Evolutionary conservation across 495 filamentous ascomycete species (phyloP), one percentile per base, ranked within the genome.

Genomic region (Beverwykella pulmonaria): DNA sequence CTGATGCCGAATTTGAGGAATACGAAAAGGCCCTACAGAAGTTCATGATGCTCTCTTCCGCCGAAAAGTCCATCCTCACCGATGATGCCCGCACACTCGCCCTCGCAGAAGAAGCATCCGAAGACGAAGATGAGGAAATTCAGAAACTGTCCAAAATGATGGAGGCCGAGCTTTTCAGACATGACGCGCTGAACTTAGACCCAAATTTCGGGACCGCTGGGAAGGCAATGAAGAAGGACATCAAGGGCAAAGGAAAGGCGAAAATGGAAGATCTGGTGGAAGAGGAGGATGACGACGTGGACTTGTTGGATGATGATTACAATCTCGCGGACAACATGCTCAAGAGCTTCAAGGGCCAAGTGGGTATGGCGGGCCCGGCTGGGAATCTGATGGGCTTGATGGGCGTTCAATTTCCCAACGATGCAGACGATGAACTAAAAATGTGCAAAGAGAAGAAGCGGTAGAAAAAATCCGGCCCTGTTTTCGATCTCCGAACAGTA

Each of bases 341-440:
- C n/a, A 90, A 96, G 77, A 91, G 89, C 72, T 91, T 98, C 72
- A 94, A 96, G 69, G 87, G 88, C 27, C 93, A 97, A 74, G 91
- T 79, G 5, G 93, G 93, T 39, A 83, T 89, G 77, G 80, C 92
- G 14, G 93, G 93, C 0, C 93, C 93, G 1, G 88, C 87, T 3
- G 88, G 93, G 1, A 97, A 96, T 74, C 75, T 98, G 61, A 80
- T 98, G 68, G 87, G 87, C 3, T 83, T 92, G 81, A 87, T 97
- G 91, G 90, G 91, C 27, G 79, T 97, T 67, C 79, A 82, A 34
- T 78, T 96, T 63, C 93, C 93, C 0, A 81, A 90, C 64, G 90
- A 95, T 73, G 92, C 95, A 57, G 85, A 78, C 26, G 81, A 82
- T 12, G 65, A 44, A 44, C 39, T n/a, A 3, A 44, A 12, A n/a